Evolutionary conservation across 2,329 filamentous ascomycete species (phyloP).

Genomic region (Aquanectria penicillioides): DNA sequence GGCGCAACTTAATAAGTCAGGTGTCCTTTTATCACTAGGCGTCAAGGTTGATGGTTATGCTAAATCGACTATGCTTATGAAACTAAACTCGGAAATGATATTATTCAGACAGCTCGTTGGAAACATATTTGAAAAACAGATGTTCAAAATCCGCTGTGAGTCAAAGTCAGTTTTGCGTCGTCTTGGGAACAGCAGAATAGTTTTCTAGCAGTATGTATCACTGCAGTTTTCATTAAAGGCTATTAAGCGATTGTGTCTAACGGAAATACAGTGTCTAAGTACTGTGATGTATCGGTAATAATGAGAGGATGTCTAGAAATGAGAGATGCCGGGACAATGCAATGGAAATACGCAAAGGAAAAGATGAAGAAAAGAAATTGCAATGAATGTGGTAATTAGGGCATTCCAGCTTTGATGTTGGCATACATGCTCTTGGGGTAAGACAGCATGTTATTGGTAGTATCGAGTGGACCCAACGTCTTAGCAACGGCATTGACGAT

Average conservation of each 20-base stretch:
- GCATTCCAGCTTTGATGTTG: constrained; percentile 60
- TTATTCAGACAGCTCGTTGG: no score
- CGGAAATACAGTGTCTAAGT: neutral
- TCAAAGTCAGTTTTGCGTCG: no score
- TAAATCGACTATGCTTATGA: no score
- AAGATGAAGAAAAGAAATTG: neutral
- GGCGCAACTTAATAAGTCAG: no score
- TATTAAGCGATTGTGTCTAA: neutral
- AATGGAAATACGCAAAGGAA: neutral
- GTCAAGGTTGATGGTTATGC: no score
- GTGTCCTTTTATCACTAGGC: no score
- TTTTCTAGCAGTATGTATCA: no score
- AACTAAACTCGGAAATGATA: no score
- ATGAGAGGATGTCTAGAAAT: constrained; percentile 8
- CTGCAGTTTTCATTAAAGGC: neutral
- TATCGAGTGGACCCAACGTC: constrained; percentile 59
- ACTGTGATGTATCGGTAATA: neutral
- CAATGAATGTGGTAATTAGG: constrained; percentile 14
- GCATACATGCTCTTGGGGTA: constrained; percentile 68
- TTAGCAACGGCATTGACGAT: constrained; percentile 65
- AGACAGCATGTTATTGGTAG: constrained; percentile 59
- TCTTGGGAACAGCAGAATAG: no score
- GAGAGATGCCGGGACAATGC: constrained; percentile 1
- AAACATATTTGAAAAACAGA: no score
- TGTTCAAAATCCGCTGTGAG: no score